Evolutionary conservation across 1,284 basidiomycete species (phyloP), one percentile per base, ranked within the genome.

Genomic region (Sporisorium sorghi): DNA sequence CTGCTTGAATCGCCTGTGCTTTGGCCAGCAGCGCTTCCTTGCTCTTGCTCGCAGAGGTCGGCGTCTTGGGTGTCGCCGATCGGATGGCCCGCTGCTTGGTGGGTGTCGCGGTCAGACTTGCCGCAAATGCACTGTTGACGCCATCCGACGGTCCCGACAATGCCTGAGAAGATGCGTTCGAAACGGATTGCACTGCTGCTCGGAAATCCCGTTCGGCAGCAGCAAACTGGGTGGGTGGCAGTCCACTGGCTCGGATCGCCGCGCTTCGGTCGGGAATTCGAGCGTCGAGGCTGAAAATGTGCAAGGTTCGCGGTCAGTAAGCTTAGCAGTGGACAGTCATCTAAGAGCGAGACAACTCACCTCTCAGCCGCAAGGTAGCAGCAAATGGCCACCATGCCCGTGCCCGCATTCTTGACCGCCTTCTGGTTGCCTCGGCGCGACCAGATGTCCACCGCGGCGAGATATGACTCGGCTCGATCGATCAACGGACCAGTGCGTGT

Each of bases 401-500:
- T 65, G 9, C 68, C 73, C 23, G 69, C 68, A 43, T 63, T 72
- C 63, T 68, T 72, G 54, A 76, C 65, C 23, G 62, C 60, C 37
- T 72, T 76, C 10, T 65, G 64, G 35, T 76, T 76, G 32, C 73
- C 73, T 56, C 69, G 21, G 23, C 73, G 63, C 14, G 73, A 67
- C 73, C 73, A 76, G 21, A 76, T 48, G 44, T 72, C 69, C 21
- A 76, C 69, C 4, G 73, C 73, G 19, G 73, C 73, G 4, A 76
- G 58, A 37, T 76, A 76, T 24, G 73, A 67, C 40, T 76, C 73
- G 53, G 60, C 69, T 24, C 73, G 59, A 42, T 76, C 73, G 49
- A 76, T 67, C 26, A 76, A 52, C 12, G 68, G 53, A 9, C 73
- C 73, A 8, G 55, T 52, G n/a, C 61, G 64, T 30, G 58, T 51